These are phyloP conservation scores for Tolypocladium nubicola DNA, from an alignment of 2,329 filamentous ascomycete genomes.

Conservation along the genomic window DNA sequence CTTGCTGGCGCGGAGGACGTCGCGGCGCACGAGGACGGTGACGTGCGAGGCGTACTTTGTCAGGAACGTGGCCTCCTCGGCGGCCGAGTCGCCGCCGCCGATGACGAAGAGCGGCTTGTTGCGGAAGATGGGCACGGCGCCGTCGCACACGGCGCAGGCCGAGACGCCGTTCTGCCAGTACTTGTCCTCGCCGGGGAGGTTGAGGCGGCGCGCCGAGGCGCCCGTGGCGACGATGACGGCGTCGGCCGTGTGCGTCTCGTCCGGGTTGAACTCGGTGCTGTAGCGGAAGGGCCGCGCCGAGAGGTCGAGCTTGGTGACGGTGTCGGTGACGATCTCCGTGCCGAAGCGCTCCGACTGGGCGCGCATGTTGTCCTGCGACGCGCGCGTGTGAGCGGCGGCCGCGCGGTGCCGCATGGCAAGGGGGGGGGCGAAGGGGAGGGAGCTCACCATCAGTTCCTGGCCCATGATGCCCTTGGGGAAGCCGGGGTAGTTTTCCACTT, in stretches of 20 bases:
- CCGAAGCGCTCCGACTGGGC: conserved; percentile 85
- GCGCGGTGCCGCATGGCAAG: background rate
- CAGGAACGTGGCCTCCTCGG: conserved; percentile 93
- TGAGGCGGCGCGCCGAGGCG: conserved; percentile 76
- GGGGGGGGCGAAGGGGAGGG: background rate
- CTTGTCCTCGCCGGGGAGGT: conserved; percentile 78
- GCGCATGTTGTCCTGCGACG: conserved; percentile 68
- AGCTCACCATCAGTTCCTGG: conserved; percentile 66
- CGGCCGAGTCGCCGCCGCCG: conserved; percentile 90
- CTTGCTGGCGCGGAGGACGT: conserved; percentile 76
- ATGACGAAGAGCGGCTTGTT: conserved; percentile 95
- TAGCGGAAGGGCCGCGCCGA: conserved; percentile 80
- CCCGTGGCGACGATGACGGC: conserved; percentile 90
- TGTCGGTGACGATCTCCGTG: conserved; percentile 87
- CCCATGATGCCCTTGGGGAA: conserved; percentile 88
- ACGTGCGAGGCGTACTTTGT: conserved; percentile 97
- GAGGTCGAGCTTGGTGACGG: conserved; percentile 79
- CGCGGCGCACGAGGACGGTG: conserved; percentile 81
- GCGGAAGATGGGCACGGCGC: conserved; percentile 92
- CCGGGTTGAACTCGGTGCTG: conserved; percentile 82
- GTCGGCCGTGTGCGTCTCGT: conserved; percentile 78
- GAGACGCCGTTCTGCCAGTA: conserved; percentile 98
- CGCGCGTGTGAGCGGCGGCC: background rate
- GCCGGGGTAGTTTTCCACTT: conserved; percentile 96
- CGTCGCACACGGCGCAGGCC: conserved; percentile 95